Evolutionary conservation across 2,329 filamentous ascomycete species (phyloP), one percentile per base, ranked within the genome.

Genomic region (Fusarium avenaceum): DNA sequence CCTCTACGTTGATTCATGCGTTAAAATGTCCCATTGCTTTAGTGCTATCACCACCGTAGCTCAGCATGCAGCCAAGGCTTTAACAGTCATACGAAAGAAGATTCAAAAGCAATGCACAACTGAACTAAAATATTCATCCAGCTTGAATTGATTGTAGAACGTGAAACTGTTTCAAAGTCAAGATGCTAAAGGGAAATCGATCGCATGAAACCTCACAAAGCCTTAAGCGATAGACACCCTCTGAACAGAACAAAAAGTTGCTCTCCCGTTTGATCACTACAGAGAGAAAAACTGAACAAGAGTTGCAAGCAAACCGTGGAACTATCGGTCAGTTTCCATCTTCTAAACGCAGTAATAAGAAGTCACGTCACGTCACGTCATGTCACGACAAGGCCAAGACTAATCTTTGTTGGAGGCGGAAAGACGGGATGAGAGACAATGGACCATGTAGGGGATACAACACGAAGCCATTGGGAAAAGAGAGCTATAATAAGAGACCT

Each of bases 401-500:
- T 38, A 10, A 9, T 38, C 35, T 38, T 38, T 17, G 17, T 38
- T 17, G 35, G 17, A 10, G 17, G 17, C 35, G 19, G 35, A 38
- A 19, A 38, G 19, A 15, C 35, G 32, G 5, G 10, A 19, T 30
- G 33, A 40, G 15, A 24, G 26, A 45, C 35, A 24, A 17, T 19
- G 38, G 15, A 30, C 15, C 11, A 26, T 32, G 32, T 39, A 22
- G 24, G 43, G 32, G 26, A 63, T 22, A 20, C 17, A 45, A 57
- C 28, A 8, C 35, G 26, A 63, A 49, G 32, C 28, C 11, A n/a
- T 45, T 44, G 14, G 17, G 44, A 26, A 13, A 39, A 56, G 20
- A 10, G 10, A 44, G 24, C 19, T 45, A 44, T 45, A 54, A 45
- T 35, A 63, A 63, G 59, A 56, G 39, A 57, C 45, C 24, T 63